Percentiles rank a stretch among this genome's conserved stretches.
Evolutionary conservation across 352 stramenopile species (phyloP).

Genomic region (Phytophthora crassamura): DNA sequence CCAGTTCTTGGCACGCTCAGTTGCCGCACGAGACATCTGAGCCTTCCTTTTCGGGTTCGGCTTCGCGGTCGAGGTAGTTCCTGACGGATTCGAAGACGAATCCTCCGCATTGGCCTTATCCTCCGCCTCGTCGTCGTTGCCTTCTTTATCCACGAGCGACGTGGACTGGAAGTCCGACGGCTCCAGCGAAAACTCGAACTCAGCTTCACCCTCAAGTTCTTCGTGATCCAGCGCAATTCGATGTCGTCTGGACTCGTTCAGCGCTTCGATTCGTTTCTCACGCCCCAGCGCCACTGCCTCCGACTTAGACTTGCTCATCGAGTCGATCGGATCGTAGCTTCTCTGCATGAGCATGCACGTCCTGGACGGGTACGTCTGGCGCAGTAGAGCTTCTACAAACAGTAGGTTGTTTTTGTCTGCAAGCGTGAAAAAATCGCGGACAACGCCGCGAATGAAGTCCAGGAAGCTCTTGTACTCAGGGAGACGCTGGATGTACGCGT

Average conservation of each 20-base stretch:
- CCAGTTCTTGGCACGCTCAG: conserved; percentile 80
- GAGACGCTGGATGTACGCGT: conserved; percentile 64
- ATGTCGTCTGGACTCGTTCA: conserved; percentile 72
- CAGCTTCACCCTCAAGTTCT: conserved; percentile 80
- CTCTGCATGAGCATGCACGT: conserved; percentile 77
- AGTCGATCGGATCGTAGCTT: conserved; percentile 76
- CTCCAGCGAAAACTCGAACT: conserved; percentile 78
- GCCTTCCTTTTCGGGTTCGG: conserved; percentile 37
- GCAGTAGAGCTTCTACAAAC: conserved; percentile 78
- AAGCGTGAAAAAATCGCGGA: conserved; percentile 82
- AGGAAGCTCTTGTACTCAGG: conserved; percentile 72
- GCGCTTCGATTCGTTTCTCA: conserved; percentile 58
- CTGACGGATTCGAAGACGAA: conserved; percentile 12
- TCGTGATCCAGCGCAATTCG: conserved; percentile 77
- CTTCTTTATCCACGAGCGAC: conserved; percentile 50
- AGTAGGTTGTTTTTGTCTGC: conserved; percentile 83
- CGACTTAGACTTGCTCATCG: conserved; percentile 64
- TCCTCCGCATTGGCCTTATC: conserved; percentile 27
- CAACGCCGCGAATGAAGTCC: conserved; percentile 80
- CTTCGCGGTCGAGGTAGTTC: conserved; percentile 10
- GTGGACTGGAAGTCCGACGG: conserved; percentile 69
- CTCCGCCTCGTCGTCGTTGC: conserved; percentile 41
- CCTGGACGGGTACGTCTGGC: conserved; percentile 73
- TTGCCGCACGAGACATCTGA: conserved; percentile 37
- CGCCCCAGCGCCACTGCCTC: conserved; percentile 69